Conservation (phyloP, 2,329 filamentous ascomycete genomes). For the Peltaster fructicola region DNA sequence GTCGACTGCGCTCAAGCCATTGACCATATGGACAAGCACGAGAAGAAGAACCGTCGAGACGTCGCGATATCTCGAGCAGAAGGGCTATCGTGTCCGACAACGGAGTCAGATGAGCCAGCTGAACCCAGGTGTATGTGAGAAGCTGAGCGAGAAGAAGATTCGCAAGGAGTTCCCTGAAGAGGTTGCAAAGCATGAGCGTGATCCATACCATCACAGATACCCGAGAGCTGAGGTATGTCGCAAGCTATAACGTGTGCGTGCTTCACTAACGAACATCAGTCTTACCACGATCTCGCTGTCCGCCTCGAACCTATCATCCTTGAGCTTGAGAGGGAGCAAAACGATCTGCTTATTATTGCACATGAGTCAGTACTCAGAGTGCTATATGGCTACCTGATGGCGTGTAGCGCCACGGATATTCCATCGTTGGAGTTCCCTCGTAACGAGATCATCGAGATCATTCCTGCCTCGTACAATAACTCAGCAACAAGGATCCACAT, state of each 20-base stretch:
- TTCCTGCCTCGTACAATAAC: slow-evolving; percentile 94
- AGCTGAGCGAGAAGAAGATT: slow-evolving; percentile 70
- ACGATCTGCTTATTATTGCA: slow-evolving; percentile 93
- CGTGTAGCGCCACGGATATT: slow-evolving; percentile 88
- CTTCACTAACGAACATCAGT: slow-evolving; percentile 35
- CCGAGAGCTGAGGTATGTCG: slow-evolving; percentile 66
- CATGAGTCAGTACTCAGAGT: slow-evolving; percentile 96
- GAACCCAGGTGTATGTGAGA: slow-evolving; percentile 91
- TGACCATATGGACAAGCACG: slow-evolving; percentile 92
- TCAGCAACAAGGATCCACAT: slow-evolving; percentile 83
- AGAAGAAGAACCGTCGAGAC: slow-evolving; percentile 82
- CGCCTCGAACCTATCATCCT: slow-evolving; percentile 94
- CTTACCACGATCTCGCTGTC: slow-evolving; percentile 96
- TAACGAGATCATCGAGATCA: slow-evolving; percentile 97
- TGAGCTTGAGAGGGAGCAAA: slow-evolving; percentile 89
- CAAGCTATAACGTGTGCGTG: neutral
- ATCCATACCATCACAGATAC: slow-evolving; percentile 94
- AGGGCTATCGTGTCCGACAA: slow-evolving; percentile 74
- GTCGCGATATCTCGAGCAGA: slow-evolving; percentile 57
- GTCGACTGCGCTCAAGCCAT: slow-evolving; percentile 52
- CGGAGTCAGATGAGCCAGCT: slow-evolving; percentile 93
- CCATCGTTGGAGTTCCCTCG: slow-evolving; percentile 84
- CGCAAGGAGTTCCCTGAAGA: slow-evolving; percentile 74
- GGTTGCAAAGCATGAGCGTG: slow-evolving; percentile 76
- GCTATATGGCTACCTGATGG: slow-evolving; percentile 95